Base-by-base conservation (phyloP, 768 basidiomycete genomes). In the Suillus subalutaceus region DNA sequence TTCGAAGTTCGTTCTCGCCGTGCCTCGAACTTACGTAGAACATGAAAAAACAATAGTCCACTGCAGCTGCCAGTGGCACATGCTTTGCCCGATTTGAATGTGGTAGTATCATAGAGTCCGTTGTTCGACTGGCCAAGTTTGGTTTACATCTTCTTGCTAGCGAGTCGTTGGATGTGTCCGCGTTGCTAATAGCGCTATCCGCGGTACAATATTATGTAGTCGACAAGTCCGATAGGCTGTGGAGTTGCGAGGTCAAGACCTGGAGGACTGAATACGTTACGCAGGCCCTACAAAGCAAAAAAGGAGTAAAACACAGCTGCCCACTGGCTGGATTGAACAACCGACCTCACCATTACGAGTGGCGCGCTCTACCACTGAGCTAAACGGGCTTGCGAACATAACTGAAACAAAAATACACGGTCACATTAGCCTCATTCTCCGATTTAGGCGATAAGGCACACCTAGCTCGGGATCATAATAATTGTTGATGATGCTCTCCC, bases 311-410 rank as follows among this genome's bases (percentile, higher is more conserved):
- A 30, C 30, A 50, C 13, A 16, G n/a, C 8, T 63, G 77, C 77
- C 77, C 77, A 69, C 74, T 77, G 75, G 77, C 77, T 76, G 77
- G 75, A 74, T 78, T 76, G 77, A 78, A 78, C 77, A 76, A 78
- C 77, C 73, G 77, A 77, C 77, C 76, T 78, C 74, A 77, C 71
- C 77, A 78, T 77, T 84, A 85, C 83, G 82, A 84, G 84, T 85
- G 83, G 80, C 83, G 82, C 84, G 83, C 83, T 84, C 84, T 85
- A 83, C 84, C 82, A 83, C 84, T 85, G 84, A 84, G 83, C 84
- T 83, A 84, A 83, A 74, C 79, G 81, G 82, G 82, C 83, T 41
- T 41, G 3, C 13, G 0, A 6, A 18, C 9, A 3, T 1, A 20
- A 0, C 10, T 6, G 2, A 20, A 35, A 12, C 2, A 0, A 18